A percentile compares a stretch with the other conserved stretches of the same genome.
Conservation (phyloP, 2,329 filamentous ascomycete species). For the Colletotrichum lindemuthianum region DNA sequence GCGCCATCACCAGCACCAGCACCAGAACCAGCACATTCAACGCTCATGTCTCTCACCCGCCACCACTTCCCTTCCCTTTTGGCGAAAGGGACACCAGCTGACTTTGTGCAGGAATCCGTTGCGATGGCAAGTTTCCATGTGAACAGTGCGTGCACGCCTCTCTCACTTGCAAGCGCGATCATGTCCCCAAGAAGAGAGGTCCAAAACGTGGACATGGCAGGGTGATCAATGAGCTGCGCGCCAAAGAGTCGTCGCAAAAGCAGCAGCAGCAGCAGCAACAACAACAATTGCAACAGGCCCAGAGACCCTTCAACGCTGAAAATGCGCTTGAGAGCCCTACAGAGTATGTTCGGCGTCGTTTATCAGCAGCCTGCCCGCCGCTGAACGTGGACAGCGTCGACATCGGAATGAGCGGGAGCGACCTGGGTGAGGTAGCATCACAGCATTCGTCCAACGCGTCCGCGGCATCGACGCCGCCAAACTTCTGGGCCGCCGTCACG, state of each 20-base stretch:
- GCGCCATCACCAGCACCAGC: neutral
- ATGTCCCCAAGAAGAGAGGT: conserved; percentile 71
- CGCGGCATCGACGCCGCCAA: conserved; percentile 40
- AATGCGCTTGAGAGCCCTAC: conserved; percentile 46
- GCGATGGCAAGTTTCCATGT: conserved; percentile 61
- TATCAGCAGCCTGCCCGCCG: conserved; percentile 36
- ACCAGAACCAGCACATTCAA: neutral
- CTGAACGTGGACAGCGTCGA: conserved; percentile 37
- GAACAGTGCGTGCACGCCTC: conserved; percentile 69
- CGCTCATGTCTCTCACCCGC: conserved; percentile 10
- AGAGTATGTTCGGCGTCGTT: conserved; percentile 41
- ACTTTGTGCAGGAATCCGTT: conserved; percentile 51
- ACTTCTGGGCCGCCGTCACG: conserved; percentile 44
- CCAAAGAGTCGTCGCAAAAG: conserved; percentile 47
- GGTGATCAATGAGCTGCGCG: conserved; percentile 70
- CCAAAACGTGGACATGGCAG: conserved; percentile 71
- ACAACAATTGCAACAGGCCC: neutral
- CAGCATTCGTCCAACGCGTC: conserved; percentile 37
- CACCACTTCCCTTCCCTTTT: neutral
- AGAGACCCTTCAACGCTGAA: conserved; percentile 32
- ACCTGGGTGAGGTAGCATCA: conserved; percentile 30
- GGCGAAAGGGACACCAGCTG: neutral
- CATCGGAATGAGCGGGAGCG: conserved; percentile 33
- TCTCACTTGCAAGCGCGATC: conserved; percentile 71
- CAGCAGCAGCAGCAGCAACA: conserved; percentile 47